Percentiles rank a stretch among this genome's conserved stretches.
Conservation (phyloP, 345 rosid genomes). For the Bretschneidera sinensis region DNA sequence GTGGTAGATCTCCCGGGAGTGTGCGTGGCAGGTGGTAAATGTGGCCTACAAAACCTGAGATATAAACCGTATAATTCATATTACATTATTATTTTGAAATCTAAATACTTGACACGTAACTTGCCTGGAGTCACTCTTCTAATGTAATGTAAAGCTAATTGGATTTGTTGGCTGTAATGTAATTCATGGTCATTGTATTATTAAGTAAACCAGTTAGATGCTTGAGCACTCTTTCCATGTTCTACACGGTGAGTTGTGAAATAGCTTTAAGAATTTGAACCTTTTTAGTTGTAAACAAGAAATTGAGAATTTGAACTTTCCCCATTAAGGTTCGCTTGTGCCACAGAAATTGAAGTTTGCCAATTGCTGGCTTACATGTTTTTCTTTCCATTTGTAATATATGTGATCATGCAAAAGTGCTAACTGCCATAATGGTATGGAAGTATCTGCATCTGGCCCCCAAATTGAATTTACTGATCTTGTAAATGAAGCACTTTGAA, state of each 20-base stretch:
- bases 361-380: too few species aligned
- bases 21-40: constrained; percentile 54
- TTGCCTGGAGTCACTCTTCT: constrained; percentile 13
- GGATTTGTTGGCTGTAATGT: constrained; percentile 26
- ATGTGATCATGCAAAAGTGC: too few species aligned
- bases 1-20: constrained; percentile 56
- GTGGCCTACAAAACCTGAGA: neutral
- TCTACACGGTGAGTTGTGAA: constrained; percentile 24
- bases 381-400: too few species aligned
- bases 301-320: neutral
- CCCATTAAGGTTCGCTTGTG: neutral
- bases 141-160: constrained; percentile 31
- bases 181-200: constrained; percentile 23
- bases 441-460: neutral
- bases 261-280: constrained; percentile 3
- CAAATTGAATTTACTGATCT: neutral
- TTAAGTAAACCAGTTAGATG: constrained; percentile 23
- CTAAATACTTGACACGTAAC: constrained; percentile 17
- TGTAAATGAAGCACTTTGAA: neutral
- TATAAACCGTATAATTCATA: constrained; percentile 3
- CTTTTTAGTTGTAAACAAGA: neutral
- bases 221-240: constrained; percentile 13
- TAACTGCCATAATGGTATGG: too few species aligned
- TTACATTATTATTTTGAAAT: constrained; percentile 20
- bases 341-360: neutral